Evolutionary conservation across 2,329 filamentous ascomycete species (phyloP), one percentile per base, ranked within the genome.

Genomic region (Escovopsis weberi): DNA sequence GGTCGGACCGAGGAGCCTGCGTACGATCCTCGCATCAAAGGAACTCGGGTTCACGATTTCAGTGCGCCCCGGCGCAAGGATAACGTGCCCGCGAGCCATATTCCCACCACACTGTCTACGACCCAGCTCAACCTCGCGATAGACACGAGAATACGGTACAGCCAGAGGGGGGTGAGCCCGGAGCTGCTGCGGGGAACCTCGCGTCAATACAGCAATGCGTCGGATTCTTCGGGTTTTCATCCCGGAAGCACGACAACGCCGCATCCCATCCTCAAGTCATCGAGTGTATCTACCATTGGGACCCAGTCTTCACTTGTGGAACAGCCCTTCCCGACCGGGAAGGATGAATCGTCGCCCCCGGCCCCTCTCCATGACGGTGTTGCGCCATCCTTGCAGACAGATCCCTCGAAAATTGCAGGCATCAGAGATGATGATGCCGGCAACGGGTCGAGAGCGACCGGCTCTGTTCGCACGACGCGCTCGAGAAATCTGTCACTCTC

Each of bases 1-100:
- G 58, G 61, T 19, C 55, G 57, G 7, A 50, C 56, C 0, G 64
- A 67, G 12, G 69, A 70, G 50, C 65, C 67, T 5, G 57, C 60
- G 18, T 78, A 80, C 50, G 77, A 81, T 50, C 77, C 77, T 15
- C 68, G 75, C 9, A 82, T 82, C 48, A 69, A 68, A 52, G 79
- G 74, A 39, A 82, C 73, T 7, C 66, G 69, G 38, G 69, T 80
- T 40, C 79, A 82, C 54, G 78, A 78, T 55, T 82, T 80, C 51
- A 80, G 75, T 52, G 75, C 73, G 0, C 77, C 76, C 2, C 64
- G 75, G 40, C 67, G 66, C 23, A 68, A 63, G 46, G 67, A 47
- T 8, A 53, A 48, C 26, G 48, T 48, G 6, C 38, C 47, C 40
- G 23, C 15, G 33, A 19, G 47, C 49, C 44, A 45, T 41, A 43